These are phyloP conservation scores for Discostella stelligeroides DNA, from an alignment of 108 stramenopile species.

Conservation along the genomic window DNA sequence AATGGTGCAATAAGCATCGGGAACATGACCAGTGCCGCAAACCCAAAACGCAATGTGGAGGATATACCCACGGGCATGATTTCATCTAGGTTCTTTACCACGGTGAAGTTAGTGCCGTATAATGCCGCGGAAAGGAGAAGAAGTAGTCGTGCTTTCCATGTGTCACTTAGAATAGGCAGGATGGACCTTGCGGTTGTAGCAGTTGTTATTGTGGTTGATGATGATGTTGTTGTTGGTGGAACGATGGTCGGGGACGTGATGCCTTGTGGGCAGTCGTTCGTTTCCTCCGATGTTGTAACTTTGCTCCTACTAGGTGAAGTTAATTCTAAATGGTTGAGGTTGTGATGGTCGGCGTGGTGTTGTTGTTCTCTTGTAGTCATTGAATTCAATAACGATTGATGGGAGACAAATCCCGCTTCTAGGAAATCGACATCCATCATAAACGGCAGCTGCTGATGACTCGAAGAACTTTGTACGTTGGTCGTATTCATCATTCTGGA, in stretches of 20 bases:
- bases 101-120: slow-evolving; percentile 87
- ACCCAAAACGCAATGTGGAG: slow-evolving; percentile 71
- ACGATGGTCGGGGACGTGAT: too few relatives aligned
- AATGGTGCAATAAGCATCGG: slow-evolving; percentile 65
- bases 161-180: slow-evolving; percentile 13
- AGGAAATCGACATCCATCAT: background rate
- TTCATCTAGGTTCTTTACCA: slow-evolving; percentile 76
- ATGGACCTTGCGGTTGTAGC: background rate
- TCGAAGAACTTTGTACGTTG: background rate
- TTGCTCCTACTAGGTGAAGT: too few relatives aligned
- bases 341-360: too few relatives aligned
- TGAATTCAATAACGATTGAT: background rate
- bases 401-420: background rate
- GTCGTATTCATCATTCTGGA: background rate
- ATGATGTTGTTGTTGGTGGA: background rate
- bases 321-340: too few relatives aligned
- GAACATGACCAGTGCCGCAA: slow-evolving; percentile 68
- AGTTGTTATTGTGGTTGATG: background rate
- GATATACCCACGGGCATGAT: slow-evolving; percentile 61
- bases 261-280: too few relatives aligned
- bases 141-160: slow-evolving; percentile 59
- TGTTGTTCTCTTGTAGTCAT: background rate
- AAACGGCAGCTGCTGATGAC: background rate
- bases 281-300: too few relatives aligned
- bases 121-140: slow-evolving; percentile 66